Evolutionary conservation across 208 protist species (phyloP), one percentile per base, ranked within the genome.

Genomic region (Trypanosoma cruzi): DNA sequence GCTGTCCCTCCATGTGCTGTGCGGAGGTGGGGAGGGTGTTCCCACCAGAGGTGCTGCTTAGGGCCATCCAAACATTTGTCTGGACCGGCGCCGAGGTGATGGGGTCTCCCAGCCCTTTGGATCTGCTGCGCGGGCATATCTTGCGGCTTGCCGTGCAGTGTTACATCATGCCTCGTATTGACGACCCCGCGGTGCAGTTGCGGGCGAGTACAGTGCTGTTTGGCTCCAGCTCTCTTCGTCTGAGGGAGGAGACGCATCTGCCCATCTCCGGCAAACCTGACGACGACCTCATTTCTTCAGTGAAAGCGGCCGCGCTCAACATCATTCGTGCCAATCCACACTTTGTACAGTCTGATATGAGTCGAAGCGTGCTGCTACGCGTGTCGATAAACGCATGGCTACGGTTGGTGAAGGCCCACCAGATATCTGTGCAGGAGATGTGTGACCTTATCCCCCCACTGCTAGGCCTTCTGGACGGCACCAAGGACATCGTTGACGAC

Each of bases 321-420:
- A 66, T 90, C 44, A 75, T 94, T 46, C 76, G 75, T n/a, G 74
- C 88, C 26, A 94, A 94, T 48, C 68, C 82, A 24, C 73, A 81
- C 60, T 86, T 94, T 75, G 73, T 86, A 24, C 79, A 85, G 50
- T 69, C 75, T 48, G 84, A 91, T 57, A 70, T 72, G 0, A 59
- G 50, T 0, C 80, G 85, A 31, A 91, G 72, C 62, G 49, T 72
- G 48, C 71, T 91, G 36, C 56, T 94, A 60, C 82, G 77, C 42
- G 56, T 76, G 6, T 66, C 77, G 29, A 57, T 89, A 3, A 75
- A 77, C 28, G 44, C 81, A 26, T 88, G 79, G 83, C 67, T 87
- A 49, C 76, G 75, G 48, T 62, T 91, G 22, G 78, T 80, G 8
- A 75, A 64, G 29, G 80, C 73, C 52, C 78, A 77, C 13, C 88